These are phyloP conservation scores for Podila clonocystis DNA, from an alignment of 192 early-diverging fungal genomes.

Conservation along the genomic window DNA sequence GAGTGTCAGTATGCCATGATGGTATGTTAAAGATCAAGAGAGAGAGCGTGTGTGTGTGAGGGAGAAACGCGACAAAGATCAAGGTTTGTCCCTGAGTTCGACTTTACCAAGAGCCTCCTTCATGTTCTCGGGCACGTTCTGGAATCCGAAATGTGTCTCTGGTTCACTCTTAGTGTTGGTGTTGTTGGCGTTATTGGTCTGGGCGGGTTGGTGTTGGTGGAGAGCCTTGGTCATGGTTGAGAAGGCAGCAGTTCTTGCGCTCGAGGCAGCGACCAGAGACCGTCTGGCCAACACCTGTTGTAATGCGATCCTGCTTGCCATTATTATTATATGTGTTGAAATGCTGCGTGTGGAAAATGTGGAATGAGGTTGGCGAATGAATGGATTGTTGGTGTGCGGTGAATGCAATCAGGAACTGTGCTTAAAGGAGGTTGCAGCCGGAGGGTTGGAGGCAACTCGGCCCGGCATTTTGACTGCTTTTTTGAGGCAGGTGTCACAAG, in stretches of 20 bases:
- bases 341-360: neutral
- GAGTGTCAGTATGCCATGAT: neutral
- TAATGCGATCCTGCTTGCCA: slow-evolving; percentile 46
- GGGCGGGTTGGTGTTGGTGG: slow-evolving; percentile 22
- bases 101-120: slow-evolving; percentile 86
- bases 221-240: slow-evolving; percentile 43
- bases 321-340: slow-evolving; percentile 8
- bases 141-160: slow-evolving; percentile 95
- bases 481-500: too few species aligned
- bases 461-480: too few species aligned
- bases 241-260: slow-evolving; percentile 33
- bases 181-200: neutral
- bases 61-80: neutral
- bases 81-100: neutral
- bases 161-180: slow-evolving; percentile 3
- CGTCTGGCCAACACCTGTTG: slow-evolving; percentile 21
- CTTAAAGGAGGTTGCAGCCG: slow-evolving; percentile 1
- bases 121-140: slow-evolving; percentile 81
- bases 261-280: slow-evolving; percentile 8
- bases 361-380: neutral
- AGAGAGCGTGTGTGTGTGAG: neutral
- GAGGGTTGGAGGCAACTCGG: neutral
- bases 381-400: too few species aligned
- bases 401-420: too few species aligned
- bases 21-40: neutral